These are phyloP conservation scores for Hordeum marinum DNA, from an alignment of 176 grass and related monocot genomes.

Conservation along the genomic window DNA sequence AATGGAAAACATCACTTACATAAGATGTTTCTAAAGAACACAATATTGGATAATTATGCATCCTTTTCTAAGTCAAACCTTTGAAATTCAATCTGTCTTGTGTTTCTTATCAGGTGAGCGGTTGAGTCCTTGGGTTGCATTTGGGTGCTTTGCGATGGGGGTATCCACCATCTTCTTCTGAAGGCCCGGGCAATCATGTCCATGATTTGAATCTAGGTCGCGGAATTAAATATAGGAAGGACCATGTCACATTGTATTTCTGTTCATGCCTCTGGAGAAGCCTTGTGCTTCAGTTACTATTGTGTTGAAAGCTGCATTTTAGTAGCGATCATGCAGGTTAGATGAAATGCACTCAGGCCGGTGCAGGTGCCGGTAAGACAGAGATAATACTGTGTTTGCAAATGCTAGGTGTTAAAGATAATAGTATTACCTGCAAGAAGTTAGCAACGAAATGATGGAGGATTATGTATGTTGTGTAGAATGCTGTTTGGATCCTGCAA, in stretches of 20 bases:
- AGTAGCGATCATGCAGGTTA: not conserved
- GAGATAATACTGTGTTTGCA: not conserved
- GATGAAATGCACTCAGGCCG: not conserved
- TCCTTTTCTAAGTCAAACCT: not conserved
- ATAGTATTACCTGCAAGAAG: not conserved
- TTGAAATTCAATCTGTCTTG: not conserved
- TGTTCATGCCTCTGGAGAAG: not conserved
- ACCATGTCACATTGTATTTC: constrained; percentile 4
- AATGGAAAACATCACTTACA: not conserved
- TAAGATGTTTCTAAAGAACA: not conserved
- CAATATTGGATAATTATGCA: not conserved
- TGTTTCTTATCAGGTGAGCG: constrained; percentile 44
- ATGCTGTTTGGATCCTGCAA: not conserved
- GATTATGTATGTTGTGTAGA: not conserved
- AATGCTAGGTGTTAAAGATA: not conserved
- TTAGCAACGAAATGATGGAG: not conserved
- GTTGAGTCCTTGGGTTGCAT: constrained; percentile 61
- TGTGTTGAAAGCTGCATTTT: not conserved
- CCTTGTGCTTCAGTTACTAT: not conserved
- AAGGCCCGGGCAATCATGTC: not conserved
- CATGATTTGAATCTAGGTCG: not conserved
- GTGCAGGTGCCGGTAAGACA: not conserved
- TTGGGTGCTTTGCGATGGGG: constrained; percentile 56
- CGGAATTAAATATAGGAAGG: constrained; percentile 7
- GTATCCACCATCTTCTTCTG: constrained; percentile 55